Conservation (phyloP, 495 filamentous ascomycete genomes). For the Achaetomiella virescens region DNA sequence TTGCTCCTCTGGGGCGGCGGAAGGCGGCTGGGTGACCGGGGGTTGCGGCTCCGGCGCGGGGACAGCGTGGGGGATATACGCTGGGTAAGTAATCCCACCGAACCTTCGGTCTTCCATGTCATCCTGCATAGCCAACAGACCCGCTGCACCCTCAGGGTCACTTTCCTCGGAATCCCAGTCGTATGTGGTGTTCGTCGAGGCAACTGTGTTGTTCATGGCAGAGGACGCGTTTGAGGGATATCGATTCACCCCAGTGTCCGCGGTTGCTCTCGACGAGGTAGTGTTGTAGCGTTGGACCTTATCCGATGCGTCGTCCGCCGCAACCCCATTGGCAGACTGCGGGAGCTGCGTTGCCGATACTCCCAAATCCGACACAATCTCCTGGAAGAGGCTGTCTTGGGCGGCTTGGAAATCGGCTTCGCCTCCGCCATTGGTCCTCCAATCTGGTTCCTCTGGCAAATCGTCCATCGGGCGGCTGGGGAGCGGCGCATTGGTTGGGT, state of each 20-base stretch:
- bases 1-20: conserved; percentile 39
- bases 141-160: conserved; percentile 85
- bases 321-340: conserved; percentile 29
- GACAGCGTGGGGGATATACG: conserved; percentile 19
- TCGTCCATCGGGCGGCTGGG: conserved; percentile 47
- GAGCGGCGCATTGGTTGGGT: conserved; percentile 51
- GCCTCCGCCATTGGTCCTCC: conserved; percentile 26
- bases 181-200: conserved; percentile 28
- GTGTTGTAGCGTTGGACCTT: conserved; percentile 46
- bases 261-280: conserved; percentile 39
- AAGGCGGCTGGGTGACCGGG: conserved; percentile 11
- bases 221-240: conserved; percentile 44
- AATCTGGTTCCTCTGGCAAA: conserved; percentile 34
- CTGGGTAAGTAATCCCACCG: conserved; percentile 32
- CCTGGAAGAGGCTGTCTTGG: conserved; percentile 48
- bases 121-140: conserved; percentile 73
- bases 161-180: conserved; percentile 57
- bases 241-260: conserved; percentile 29
- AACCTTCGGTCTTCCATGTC: conserved; percentile 77
- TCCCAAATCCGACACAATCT: conserved; percentile 48
- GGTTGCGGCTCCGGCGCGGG: neutral
- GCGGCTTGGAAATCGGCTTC: conserved; percentile 32
- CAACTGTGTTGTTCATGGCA: conserved; percentile 31
- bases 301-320: conserved; percentile 38
- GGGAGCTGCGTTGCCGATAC: conserved; percentile 27